Base-by-base conservation (phyloP, 1,284 basidiomycete species). In the Marasmius oreades region DNA sequence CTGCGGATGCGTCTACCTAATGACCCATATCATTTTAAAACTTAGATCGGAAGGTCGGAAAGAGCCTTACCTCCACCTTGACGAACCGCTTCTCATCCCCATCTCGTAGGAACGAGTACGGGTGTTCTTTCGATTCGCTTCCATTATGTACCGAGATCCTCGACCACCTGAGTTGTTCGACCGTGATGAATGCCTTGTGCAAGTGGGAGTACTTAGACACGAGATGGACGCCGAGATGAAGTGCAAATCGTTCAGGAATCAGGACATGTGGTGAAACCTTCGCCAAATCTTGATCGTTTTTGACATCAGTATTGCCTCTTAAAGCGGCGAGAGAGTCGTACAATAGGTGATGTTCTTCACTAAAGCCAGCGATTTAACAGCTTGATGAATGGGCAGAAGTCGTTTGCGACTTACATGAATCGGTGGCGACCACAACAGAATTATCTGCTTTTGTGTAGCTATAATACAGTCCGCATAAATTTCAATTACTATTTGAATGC, bases 321-420 rank as follows among this genome's bases (percentile, higher is more conserved):
- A 18, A 28, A 14, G 33, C 23, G 24, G 37, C 7, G 50, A 24
- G 14, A 46, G 20, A 5, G 28, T 71, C 81, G 43, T 65, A 92
- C 91, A 90, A 66, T 97, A 92, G 20, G 86, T 88, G 55, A 95
- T 96, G 73, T 97, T 96, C 77, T 97, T 97, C 71, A 95, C 90
- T 90, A 66, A 43, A 62, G 31, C 31, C 51, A 7, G 14, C 33
- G n/a, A 44, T 52, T 55, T 22, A 37, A n/a, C 46, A 51, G 47
- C n/a, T 12, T 23, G 14, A 55, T 34, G n/a, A 43, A 53, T 20
- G 53, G n/a, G 52, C 8, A 16, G 24, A 55, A 55, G 16, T 20
- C 37, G 22, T 53, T 34, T 26, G 14, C 44, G 16, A 74, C 90
- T 64, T 63, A 92, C 92, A 85, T 0, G 90, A 90, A 72, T 95